Percentiles rank a stretch among this genome's conserved stretches.
Evolutionary conservation across 768 basidiomycete genomes (phyloP).

Genomic region (Boletus edulis): DNA sequence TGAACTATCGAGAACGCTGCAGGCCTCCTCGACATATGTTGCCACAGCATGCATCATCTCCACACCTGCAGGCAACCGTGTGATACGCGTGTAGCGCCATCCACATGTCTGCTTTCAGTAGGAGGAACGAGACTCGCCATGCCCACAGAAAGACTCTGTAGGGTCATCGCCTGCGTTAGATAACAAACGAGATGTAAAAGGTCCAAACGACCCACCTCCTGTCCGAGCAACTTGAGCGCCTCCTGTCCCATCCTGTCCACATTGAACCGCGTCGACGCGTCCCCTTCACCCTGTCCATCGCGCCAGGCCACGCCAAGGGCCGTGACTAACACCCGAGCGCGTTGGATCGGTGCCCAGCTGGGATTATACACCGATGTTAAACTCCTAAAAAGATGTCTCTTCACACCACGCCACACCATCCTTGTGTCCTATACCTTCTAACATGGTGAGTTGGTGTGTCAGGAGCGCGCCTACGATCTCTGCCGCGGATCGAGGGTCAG

Average conservation of each 20-base stretch:
- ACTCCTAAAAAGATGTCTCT: constrained; percentile 46
- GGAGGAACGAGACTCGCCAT: neutral
- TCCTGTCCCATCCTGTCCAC: constrained; percentile 41
- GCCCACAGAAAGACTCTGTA: constrained; percentile 29
- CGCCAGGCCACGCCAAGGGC: constrained; percentile 47
- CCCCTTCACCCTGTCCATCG: constrained; percentile 20
- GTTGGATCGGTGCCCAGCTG: constrained; percentile 46
- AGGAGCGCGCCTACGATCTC: constrained; percentile 52
- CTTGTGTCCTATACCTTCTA: constrained; percentile 48
- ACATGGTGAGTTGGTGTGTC: constrained; percentile 56
- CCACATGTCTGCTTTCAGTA: too few species aligned
- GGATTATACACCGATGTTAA: constrained; percentile 48
- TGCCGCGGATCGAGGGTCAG: constrained; percentile 9
- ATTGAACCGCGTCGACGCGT: constrained; percentile 18
- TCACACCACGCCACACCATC: constrained; percentile 33
- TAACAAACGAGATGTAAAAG: neutral
- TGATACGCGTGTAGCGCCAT: constrained; percentile 70
- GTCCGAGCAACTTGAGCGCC: constrained; percentile 39
- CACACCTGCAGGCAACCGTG: constrained; percentile 33
- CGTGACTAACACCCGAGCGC: constrained; percentile 55
- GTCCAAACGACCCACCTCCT: constrained; percentile 37
- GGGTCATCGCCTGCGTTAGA: neutral
- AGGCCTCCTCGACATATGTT: constrained; percentile 52
- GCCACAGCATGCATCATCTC: constrained; percentile 46
- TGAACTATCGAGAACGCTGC: constrained; percentile 42